A percentile compares a stretch with the other conserved stretches of the same genome.
Conservation (phyloP, 2,329 filamentous ascomycete genomes). For the Pseudogymnoascus sp. region DNA sequence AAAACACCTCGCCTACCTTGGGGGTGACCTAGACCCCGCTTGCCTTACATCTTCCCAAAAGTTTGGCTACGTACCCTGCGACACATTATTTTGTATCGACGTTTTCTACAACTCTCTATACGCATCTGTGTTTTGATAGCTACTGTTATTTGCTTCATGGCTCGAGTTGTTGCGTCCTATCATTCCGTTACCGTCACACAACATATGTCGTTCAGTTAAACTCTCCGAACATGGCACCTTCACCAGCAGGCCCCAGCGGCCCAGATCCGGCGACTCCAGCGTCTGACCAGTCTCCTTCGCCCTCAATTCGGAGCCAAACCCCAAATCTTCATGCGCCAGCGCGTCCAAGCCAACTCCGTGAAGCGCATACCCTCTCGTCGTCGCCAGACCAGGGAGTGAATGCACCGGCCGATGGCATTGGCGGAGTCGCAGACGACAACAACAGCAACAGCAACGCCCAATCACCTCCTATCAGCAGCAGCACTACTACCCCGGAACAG, state of each 20-base stretch:
- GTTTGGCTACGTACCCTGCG: neutral
- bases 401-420: neutral
- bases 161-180: slow-evolving; percentile 2
- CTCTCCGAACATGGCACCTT: neutral
- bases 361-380: slow-evolving; percentile 22
- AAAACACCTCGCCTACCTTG: slow-evolving; percentile 7
- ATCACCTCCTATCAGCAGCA: slow-evolving; percentile 18
- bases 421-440: slow-evolving; percentile 17
- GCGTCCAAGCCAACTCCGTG: slow-evolving; percentile 25
- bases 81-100: neutral
- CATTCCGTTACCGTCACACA: slow-evolving; percentile 2
- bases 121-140: neutral
- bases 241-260: neutral
- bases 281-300: neutral
- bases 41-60: neutral
- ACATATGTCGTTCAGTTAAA: slow-evolving; percentile 4
- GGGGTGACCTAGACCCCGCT: slow-evolving; percentile 7
- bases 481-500: slow-evolving; percentile 15
- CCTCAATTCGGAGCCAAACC: neutral
- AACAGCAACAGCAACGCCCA: slow-evolving; percentile 21
- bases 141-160: slow-evolving; percentile 2
- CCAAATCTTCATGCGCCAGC: slow-evolving; percentile 20
- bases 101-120: neutral
- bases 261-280: neutral
- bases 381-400: slow-evolving; percentile 19